Base-by-base conservation (phyloP, 2,329 filamentous ascomycete species). In the Ploettnerulaceae sp. region DNA sequence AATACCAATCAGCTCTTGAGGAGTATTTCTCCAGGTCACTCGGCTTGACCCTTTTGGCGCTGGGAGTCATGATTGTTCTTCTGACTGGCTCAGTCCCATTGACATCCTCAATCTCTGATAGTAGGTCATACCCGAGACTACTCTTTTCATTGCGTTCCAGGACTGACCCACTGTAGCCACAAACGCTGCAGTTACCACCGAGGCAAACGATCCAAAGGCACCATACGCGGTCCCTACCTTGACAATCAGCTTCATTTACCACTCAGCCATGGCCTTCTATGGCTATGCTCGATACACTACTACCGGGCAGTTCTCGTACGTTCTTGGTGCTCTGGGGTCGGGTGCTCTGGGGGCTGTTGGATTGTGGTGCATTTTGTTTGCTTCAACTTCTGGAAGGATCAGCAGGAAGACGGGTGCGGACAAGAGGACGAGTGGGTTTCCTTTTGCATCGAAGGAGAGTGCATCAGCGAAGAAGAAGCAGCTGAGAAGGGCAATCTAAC, bases 11-110 rank as follows among this genome's bases (percentile, higher is more conserved):
- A 46, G 44, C 37, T 18, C 37, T 49, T 9, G 47, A 49, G 31
- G 25, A 45, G n/a, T 49, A 49, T 29, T 49, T 49, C 35, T 45
- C 47, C 37, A 76, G 81, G 29, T 73, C 69, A 31, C 69, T 83
- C 2, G 81, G 79, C 48, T 67, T 85, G 39, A 65, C 74, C 5
- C 68, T 84, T 22, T 63, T 85, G 24, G 68, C 77, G 4, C 64
- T 86, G 46, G 74, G 77, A 11, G 55, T 75, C 6, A 64, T 84
- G 29, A 72, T 71, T 6, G 64, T 83, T 15, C 69, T 85, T 39
- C 69, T 85, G n/a, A 81, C 79, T 0, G 82, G 81, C 48, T 73
- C 75, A 3, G 71, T 86, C 2, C 81, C 82, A 0, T 63, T 84
- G 5, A 74, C 70, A 2, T 71, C 71, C 25, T 67, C 56, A 1